Conservation (phyloP, 2,329 filamentous ascomycete genomes). For the Neocucurbitaria cava region DNA sequence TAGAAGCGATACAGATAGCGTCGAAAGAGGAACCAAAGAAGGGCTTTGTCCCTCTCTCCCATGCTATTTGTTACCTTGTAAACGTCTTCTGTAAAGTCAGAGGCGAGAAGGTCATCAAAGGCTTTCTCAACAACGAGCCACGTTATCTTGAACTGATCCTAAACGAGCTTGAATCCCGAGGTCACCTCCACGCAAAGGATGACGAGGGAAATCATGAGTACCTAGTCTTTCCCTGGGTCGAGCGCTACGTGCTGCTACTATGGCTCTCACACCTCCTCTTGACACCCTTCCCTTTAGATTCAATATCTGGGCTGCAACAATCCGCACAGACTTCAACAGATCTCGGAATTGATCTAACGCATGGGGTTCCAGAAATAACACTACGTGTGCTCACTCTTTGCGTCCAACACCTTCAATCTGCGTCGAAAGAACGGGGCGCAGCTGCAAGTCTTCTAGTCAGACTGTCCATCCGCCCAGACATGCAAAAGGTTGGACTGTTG, state of each 20-base stretch:
- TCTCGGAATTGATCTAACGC: constrained; percentile 62
- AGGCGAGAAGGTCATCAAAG: constrained; percentile 88
- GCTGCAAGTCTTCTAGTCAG: constrained; percentile 84
- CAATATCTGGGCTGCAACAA: constrained; percentile 69
- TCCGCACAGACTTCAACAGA: constrained; percentile 37
- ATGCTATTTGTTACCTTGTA: constrained; percentile 77
- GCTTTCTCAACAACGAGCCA: constrained; percentile 90
- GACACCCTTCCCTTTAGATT: constrained; percentile 88
- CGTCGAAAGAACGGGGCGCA: constrained; percentile 88
- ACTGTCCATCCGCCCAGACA: constrained; percentile 82
- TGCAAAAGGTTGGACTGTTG: constrained; percentile 79
- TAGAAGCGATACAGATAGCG: constrained; percentile 65
- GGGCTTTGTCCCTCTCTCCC: constrained; percentile 36
- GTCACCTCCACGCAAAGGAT: constrained; percentile 25
- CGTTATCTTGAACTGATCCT: constrained; percentile 83
- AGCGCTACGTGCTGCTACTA: constrained; percentile 83
- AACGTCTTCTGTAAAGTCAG: constrained; percentile 95
- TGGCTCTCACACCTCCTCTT: constrained; percentile 69
- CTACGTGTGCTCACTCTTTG: constrained; percentile 74
- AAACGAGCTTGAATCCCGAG: constrained; percentile 71
- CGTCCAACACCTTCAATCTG: constrained; percentile 71
- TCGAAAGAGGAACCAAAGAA: constrained; percentile 24
- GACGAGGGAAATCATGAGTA: constrained; percentile 23
- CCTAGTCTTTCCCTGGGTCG: constrained; percentile 70
- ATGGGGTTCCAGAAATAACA: constrained; percentile 72